Evolutionary conservation across 176 grass and related monocot species (phyloP), one percentile per base, ranked within the genome.

Genomic region (Eragrostis curvula): DNA sequence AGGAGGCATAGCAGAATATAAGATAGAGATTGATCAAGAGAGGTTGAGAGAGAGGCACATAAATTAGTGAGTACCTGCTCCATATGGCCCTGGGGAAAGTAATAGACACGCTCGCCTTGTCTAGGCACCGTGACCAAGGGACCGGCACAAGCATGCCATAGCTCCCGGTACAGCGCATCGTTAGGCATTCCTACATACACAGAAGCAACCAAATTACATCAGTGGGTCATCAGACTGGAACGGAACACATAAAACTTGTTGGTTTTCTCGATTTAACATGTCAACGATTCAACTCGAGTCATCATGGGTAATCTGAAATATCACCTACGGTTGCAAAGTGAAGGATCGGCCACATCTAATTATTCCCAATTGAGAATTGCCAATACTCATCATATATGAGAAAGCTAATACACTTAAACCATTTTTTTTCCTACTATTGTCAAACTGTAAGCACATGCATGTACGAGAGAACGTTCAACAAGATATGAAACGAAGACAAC

Each of bases 51-150:
- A 45, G 28, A 83, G 16, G 16, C 48, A 41, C 8, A 49, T 78
- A 81, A 53, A 66, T 51, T 53, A 43, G 52, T 30, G 18, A 79
- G 44, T 87, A 96, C 97, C 97, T 99, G 97, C 70, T 99, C 97
- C 93, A 96, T 92, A 85, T 99, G 97, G 25, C 97, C 97, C 83
- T 99, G 97, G 45, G 97, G 93, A 40, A 96, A 96, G 87, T 99
- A 99, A 86, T 96, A 99, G 13, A 96, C 93, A 6, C 83, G 91
- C 68, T 99, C 97, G 21, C 81, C 93, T 42, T 74, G 78, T 41
- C 79, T 85, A 40, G 97, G 97, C 17, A 99, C 84, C 14, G 85
- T 85, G 84, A 99, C 87, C 24, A 99, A 79, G 8, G 93, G 93
- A 20, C 97, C 97, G 0, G 97, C 97, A 73, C 97, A 99, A 30